Base-by-base conservation (phyloP, 2,329 filamentous ascomycete genomes). In the Trichoderma koningiopsis region DNA sequence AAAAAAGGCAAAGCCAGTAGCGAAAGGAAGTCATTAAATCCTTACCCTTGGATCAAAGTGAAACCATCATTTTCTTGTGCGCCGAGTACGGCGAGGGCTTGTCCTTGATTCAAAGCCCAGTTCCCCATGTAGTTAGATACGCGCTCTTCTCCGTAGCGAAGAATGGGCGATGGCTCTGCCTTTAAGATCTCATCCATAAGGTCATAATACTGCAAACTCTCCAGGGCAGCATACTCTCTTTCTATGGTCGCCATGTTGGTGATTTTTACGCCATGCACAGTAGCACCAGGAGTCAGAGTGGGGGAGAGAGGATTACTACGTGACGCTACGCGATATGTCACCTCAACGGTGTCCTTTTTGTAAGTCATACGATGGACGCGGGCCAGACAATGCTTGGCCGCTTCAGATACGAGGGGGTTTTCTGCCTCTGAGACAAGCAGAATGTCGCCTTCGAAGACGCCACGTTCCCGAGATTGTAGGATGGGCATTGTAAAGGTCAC, bases 1-100 rank as follows among this genome's bases (percentile, higher is more conserved):
- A 29, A 43, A 24, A 29, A 27, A 14, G 4, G 24, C 22, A 16
- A n/a, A 27, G 4, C 22, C 5, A 22, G n/a, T 29, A 29, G 8
- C 47, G 13, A 19, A 52, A 24, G 10, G n/a, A 10, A 10, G n/a
- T 19, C 43, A 14, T 37, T 13, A 10, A 52, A 43, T 58, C 55
- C 83, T 77, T 84, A 90, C 88, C 92, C 96, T 81, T 99, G 96
- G 74, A 99, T 94, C 71, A 99, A 84, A 3, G 96, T 98, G 77
- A 99, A 99, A 0, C 93, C 96, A 80, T 98, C 96, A 74, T 99
- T 99, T 75, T 97, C 94, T 69, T 94, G 88, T 14, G 94, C 95
- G 65, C 95, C 96, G 72, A 96, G 88, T 71, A 99, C 93, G 8
- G 96, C 96, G 79, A 92, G 92, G 4, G 95, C 93, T 77, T 99